phyloP scores from a whole-genome alignment of 2,329 filamentous ascomycete species.

The Alternaria sp. region DNA sequence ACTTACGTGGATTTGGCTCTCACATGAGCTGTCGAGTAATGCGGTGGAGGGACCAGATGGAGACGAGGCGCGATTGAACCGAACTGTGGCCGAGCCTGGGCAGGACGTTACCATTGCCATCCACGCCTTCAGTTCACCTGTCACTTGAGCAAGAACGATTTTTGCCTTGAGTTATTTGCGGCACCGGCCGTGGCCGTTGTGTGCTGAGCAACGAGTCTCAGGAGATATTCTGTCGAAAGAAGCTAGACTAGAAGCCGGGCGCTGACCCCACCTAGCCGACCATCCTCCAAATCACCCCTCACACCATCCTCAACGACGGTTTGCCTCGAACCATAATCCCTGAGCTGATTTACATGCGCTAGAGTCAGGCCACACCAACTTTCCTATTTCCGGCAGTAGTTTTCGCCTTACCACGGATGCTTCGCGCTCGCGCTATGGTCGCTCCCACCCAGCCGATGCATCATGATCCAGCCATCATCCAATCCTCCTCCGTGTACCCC shows the following conservation, averaged over 20 bases:
- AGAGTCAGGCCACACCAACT: conserved; percentile 24
- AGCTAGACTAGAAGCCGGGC: conserved; percentile 19
- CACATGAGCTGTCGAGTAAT: conserved; percentile 13
- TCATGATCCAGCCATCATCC: conserved; percentile 41
- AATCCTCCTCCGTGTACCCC: conserved; percentile 26
- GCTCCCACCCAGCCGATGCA: conserved; percentile 39
- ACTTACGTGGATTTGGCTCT: conserved; percentile 3
- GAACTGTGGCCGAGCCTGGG: background rate
- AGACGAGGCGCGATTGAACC: conserved; percentile 1
- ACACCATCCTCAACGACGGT: conserved; percentile 26
- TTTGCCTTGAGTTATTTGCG: background rate
- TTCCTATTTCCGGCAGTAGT: conserved; percentile 10
- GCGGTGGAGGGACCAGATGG: conserved; percentile 7
- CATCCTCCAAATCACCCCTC: conserved; percentile 24
- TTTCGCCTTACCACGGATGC: conserved; percentile 8
- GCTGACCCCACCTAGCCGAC: conserved; percentile 25
- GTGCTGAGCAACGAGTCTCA: conserved; percentile 25
- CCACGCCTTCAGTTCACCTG: background rate
- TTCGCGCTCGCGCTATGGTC: conserved; percentile 22
- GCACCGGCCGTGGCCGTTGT: conserved; percentile 8
- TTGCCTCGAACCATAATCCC: conserved; percentile 11
- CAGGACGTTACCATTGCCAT: background rate
- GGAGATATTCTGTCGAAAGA: conserved; percentile 27
- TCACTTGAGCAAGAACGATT: background rate
- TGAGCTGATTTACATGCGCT: conserved; percentile 18